Conservation (phyloP, 768 basidiomycete genomes). For the Cantharellus anzutake region DNA sequence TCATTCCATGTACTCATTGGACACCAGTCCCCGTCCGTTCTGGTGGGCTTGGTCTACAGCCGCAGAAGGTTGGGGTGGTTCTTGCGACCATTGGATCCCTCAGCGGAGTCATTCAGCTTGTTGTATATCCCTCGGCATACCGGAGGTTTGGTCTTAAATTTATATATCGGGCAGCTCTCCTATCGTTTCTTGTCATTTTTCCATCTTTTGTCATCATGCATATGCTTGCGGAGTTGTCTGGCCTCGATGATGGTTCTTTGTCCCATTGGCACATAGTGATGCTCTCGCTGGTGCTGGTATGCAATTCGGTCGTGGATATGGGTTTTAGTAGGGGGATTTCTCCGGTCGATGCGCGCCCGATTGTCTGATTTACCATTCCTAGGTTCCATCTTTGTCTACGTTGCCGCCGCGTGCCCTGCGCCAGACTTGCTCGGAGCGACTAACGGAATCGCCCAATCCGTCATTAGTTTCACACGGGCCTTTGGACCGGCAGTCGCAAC, state of each 20-base stretch:
- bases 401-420: slow-evolving; percentile 4
- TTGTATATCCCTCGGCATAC: background rate
- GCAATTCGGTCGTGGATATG: slow-evolving; percentile 1
- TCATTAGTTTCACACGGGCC: background rate
- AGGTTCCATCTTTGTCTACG: slow-evolving; percentile 6
- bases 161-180: background rate
- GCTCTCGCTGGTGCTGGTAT: background rate
- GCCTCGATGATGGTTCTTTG: background rate
- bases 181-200: slow-evolving; percentile 4
- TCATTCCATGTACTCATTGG: background rate
- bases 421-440: slow-evolving; percentile 1
- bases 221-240: background rate
- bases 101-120: background rate
- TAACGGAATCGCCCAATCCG: slow-evolving; percentile 5
- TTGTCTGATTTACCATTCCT: background rate
- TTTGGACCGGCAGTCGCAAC: too few relatives aligned
- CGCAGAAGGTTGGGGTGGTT: slow-evolving; percentile 4
- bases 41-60: slow-evolving; percentile 5
- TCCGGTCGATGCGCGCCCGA: background rate
- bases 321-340: background rate
- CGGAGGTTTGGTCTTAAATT: background rate
- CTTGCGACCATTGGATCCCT: background rate
- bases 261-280: background rate
- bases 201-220: slow-evolving; percentile 5
- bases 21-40: background rate